Evolutionary conservation across 352 stramenopile species (phyloP), one percentile per base, ranked within the genome.

Genomic region (Globisporangium paroecandrum): DNA sequence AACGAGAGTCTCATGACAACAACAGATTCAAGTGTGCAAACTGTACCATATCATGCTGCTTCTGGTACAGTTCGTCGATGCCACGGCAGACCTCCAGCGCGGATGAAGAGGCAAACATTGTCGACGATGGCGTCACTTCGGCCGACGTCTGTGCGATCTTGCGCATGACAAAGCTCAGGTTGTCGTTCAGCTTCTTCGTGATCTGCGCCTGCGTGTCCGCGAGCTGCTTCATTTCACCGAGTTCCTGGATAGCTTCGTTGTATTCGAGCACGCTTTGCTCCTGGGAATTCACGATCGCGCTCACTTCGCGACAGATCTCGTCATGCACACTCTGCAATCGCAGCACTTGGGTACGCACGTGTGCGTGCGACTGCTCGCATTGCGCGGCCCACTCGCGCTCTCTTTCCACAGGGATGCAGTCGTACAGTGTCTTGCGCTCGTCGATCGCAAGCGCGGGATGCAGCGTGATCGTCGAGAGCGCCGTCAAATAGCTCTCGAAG

Each of bases 361-460:
- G 83, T 2, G 64, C 69, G 24, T 93, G 87, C 27, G 87, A 95
- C 47, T 95, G 85, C 62, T 92, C 74, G 58, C 89, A 96, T 66
- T 94, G 83, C 18, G 63, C 57, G 2, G 81, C 79, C 89, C 89
- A 96, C 51, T 95, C 81, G 3, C 87, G 83, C 55, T 94, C 89
- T 24, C 89, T 83, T 18, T 95, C 87, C 0, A 93, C 77, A 1
- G 89, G 89, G 27, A 95, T 87, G 43, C 89, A 96, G 62, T 95
- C 87, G 64, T 81, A 82, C 1, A 96, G 77, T 8, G 86, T 93
- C 69, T 84, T 89, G n/a, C 82, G 72, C 29, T 80, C 66, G 22
- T 77, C 72, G 2, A 77, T 91, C 25, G 63, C 72, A 46, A 96
- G 65, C 13, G 86, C 76, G 10, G 88, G 79, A 56, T 96, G 88